Conservation (phyloP, 2,329 filamentous ascomycete genomes). For the Alternaria ethzedia region DNA sequence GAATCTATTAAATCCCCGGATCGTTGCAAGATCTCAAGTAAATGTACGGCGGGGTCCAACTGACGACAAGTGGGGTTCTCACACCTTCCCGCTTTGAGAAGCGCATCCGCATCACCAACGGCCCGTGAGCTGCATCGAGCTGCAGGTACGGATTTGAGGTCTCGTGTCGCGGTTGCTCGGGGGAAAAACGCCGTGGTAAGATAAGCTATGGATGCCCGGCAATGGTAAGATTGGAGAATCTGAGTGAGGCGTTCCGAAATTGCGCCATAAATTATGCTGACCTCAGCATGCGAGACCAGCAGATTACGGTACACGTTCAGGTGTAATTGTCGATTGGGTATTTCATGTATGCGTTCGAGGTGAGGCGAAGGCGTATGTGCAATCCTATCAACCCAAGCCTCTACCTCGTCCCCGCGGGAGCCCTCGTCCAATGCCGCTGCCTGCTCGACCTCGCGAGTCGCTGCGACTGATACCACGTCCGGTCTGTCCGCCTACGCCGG, state of each 20-base stretch:
- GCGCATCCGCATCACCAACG: slow-evolving; percentile 22
- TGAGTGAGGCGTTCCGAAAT: neutral
- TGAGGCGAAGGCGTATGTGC: neutral
- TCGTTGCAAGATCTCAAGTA: slow-evolving; percentile 27
- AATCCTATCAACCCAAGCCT: slow-evolving; percentile 28
- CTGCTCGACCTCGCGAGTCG: slow-evolving; percentile 53
- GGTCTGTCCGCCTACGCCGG: slow-evolving; percentile 52
- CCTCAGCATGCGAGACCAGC: neutral
- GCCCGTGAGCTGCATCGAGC: slow-evolving; percentile 19
- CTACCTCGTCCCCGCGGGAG: slow-evolving; percentile 39
- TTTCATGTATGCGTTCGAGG: neutral
- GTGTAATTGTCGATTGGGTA: neutral
- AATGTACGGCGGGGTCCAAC: slow-evolving; percentile 26
- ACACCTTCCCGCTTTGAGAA: slow-evolving; percentile 27
- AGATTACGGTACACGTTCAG: neutral
- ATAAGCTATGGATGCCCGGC: neutral
- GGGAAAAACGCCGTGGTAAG: neutral
- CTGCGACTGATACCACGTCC: slow-evolving; percentile 58
- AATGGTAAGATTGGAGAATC: neutral
- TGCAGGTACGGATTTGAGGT: slow-evolving; percentile 21
- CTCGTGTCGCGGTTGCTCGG: neutral
- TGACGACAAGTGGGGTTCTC: slow-evolving; percentile 30
- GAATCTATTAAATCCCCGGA: slow-evolving; percentile 16
- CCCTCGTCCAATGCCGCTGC: slow-evolving; percentile 54
- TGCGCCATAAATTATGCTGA: neutral